Evolutionary conservation across 768 basidiomycete genomes (phyloP).

Genomic region (Amanita pseudoporphyria): DNA sequence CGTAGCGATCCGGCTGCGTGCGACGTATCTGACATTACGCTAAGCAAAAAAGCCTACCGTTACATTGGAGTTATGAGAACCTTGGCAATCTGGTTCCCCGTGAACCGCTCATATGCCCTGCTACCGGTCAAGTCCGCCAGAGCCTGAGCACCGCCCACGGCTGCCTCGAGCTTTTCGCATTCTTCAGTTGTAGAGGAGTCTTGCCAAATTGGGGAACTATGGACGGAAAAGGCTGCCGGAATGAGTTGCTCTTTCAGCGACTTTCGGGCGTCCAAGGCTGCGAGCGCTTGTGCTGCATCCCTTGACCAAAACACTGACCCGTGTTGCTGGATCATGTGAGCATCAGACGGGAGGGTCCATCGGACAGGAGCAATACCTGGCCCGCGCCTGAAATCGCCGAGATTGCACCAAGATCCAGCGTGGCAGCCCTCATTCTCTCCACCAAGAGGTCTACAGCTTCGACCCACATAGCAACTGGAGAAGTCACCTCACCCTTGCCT

Average conservation of each 20-base stretch:
- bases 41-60: constrained; percentile 2
- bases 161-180: constrained; percentile 57
- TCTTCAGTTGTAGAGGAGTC: constrained; percentile 79
- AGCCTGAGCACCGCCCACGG: constrained; percentile 58
- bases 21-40: constrained; percentile 40
- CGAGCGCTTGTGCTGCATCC: constrained; percentile 40
- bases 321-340: constrained; percentile 52
- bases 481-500: constrained; percentile 63
- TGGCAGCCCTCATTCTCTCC: constrained; percentile 46
- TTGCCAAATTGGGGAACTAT: constrained; percentile 79
- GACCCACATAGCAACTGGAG: constrained; percentile 79
- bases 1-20: constrained; percentile 43
- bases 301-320: constrained; percentile 79
- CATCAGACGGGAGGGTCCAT: neutral
- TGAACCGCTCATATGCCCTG: constrained; percentile 82
- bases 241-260: constrained; percentile 50
- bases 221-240: constrained; percentile 56
- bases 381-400: constrained; percentile 68
- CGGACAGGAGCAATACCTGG: constrained; percentile 38
- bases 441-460: constrained; percentile 76
- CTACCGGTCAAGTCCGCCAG: constrained; percentile 74
- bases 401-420: constrained; percentile 49
- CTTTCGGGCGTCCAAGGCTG: constrained; percentile 39
- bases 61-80: constrained; percentile 22
- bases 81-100: constrained; percentile 75